phyloP scores from a whole-genome alignment of 352 stramenopile species.

The Phytophthora fragariae region DNA sequence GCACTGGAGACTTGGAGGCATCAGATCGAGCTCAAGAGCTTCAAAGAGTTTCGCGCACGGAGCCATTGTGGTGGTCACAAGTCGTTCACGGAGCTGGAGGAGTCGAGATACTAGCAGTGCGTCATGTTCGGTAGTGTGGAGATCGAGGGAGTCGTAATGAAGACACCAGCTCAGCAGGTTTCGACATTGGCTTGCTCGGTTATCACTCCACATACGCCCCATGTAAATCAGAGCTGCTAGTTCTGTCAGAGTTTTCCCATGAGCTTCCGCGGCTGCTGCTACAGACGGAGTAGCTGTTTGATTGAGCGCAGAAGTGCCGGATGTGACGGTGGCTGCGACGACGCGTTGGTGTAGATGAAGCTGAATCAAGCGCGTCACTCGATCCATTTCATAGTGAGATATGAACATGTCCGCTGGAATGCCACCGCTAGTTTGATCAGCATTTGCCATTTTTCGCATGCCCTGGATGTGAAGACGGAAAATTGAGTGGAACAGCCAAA shows the following conservation, averaged over 20 bases:
- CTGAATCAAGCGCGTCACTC: constrained; percentile 37
- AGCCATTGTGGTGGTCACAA: constrained; percentile 24
- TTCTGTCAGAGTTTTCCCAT: constrained; percentile 34
- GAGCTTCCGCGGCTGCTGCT: constrained; percentile 16
- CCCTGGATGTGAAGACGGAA: constrained; percentile 45
- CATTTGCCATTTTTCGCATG: not conserved
- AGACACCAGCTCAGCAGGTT: constrained; percentile 50
- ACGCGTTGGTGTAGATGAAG: constrained; percentile 39
- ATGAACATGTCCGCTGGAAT: constrained; percentile 46
- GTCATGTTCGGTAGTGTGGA: constrained; percentile 30
- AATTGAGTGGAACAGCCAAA: constrained; percentile 64
- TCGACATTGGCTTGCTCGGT: constrained; percentile 37
- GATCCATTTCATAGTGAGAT: constrained; percentile 55
- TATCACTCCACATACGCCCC: constrained; percentile 29
- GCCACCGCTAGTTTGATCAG: not conserved
- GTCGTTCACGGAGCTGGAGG: constrained; percentile 36
- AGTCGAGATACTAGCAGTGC: constrained; percentile 21
- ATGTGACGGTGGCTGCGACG: constrained; percentile 32
- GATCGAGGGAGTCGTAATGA: constrained; percentile 25
- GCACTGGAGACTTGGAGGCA: constrained; percentile 24
- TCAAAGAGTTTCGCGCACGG: constrained; percentile 20
- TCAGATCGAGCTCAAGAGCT: constrained; percentile 26
- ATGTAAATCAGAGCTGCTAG: constrained; percentile 48
- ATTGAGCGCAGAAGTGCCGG: constrained; percentile 10
- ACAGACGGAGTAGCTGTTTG: constrained; percentile 23